These are phyloP conservation scores for Clavaria fumosa DNA, from an alignment of 768 basidiomycete species.

Conservation along the genomic window DNA sequence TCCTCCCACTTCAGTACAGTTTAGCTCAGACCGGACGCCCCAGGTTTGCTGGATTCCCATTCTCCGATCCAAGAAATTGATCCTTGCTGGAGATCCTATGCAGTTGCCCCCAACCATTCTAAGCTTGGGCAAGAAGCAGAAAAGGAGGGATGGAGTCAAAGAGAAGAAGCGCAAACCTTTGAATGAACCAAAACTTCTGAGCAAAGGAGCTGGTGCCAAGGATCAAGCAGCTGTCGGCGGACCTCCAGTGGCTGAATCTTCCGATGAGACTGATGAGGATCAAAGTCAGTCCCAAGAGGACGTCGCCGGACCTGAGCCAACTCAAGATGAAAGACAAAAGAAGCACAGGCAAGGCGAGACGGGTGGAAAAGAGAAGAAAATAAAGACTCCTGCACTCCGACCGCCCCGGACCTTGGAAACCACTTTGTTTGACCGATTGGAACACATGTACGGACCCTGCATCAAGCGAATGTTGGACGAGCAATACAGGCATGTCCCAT, in stretches of 20 bases:
- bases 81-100: constrained; percentile 88
- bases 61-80: constrained; percentile 53
- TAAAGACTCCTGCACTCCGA: no score
- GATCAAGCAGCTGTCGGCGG: constrained; percentile 4
- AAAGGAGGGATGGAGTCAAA: constrained; percentile 28
- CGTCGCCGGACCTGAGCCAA: constrained; percentile 4
- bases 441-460: constrained; percentile 67
- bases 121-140: constrained; percentile 23
- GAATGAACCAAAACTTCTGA: background rate
- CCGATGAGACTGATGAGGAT: constrained; percentile 17
- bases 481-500: constrained; percentile 60
- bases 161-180: constrained; percentile 71
- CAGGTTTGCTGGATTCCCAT: constrained; percentile 94
- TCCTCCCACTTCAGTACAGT: background rate
- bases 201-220: constrained; percentile 2
- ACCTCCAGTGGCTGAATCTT: background rate
- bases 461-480: constrained; percentile 81
- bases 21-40: background rate
- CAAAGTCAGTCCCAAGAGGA: constrained; percentile 6
- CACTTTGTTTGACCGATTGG: constrained; percentile 86
- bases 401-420: constrained; percentile 67
- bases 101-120: constrained; percentile 90
- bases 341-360: constrained; percentile 6
- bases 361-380: no score
- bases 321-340: background rate